phyloP scores from a whole-genome alignment of 441 rosid species.

The Populus hybrid region DNA sequence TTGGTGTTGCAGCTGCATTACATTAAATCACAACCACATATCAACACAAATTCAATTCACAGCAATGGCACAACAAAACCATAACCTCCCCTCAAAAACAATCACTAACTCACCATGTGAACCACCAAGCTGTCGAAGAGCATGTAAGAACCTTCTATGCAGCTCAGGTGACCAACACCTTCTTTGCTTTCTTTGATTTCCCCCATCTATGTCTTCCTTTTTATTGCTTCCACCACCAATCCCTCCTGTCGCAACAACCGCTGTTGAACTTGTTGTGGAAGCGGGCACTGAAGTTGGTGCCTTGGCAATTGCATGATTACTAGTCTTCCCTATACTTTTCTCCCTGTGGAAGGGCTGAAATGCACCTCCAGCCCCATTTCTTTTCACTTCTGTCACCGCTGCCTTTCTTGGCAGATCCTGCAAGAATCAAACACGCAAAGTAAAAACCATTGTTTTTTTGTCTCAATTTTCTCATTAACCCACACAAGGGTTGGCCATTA shows the following conservation, averaged over 20 bases:
- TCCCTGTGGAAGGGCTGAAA: slow-evolving; percentile 64
- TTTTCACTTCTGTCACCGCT: slow-evolving; percentile 60
- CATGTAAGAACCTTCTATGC: slow-evolving; percentile 68
- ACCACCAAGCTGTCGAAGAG: slow-evolving; percentile 89
- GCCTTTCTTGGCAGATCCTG: slow-evolving; percentile 49
- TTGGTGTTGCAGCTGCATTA: slow-evolving; percentile 79
- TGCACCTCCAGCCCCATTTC: slow-evolving; percentile 58
- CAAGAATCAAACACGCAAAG: no score
- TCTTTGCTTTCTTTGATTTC: slow-evolving; percentile 51
- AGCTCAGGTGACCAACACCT: slow-evolving; percentile 89
- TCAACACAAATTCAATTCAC: not conserved
- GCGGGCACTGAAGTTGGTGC: slow-evolving; percentile 31
- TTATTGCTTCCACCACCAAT: slow-evolving; percentile 17
- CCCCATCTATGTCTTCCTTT: slow-evolving; percentile 37
- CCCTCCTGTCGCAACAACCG: slow-evolving; percentile 15
- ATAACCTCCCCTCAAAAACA: not conserved
- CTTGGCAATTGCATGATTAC: slow-evolving; percentile 24
- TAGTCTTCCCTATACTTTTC: slow-evolving; percentile 30
- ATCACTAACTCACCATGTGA: slow-evolving; percentile 47
- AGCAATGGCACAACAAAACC: not conserved
- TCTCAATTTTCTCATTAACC: not conserved
- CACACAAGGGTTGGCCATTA: not conserved
- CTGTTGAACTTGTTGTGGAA: slow-evolving; percentile 49
- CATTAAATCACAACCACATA: not conserved
- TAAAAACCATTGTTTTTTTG: not conserved